These are phyloP conservation scores for Carex scoparia DNA, from an alignment of 176 grass and related monocot genomes.

Conservation along the genomic window DNA sequence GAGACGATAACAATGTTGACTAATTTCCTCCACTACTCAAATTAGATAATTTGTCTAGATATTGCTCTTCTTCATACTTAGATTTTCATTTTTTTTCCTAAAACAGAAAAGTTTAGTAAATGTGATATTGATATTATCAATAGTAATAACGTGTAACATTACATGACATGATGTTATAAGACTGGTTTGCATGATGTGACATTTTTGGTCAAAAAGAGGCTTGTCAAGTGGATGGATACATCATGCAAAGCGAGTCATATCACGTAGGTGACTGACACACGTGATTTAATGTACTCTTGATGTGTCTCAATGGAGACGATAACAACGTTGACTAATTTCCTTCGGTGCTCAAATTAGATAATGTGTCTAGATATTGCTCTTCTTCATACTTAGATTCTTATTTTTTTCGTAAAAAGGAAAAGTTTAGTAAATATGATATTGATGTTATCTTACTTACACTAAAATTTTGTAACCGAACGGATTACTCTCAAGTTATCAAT, in stretches of 20 bases:
- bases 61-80: background rate
- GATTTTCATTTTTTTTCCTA: background rate
- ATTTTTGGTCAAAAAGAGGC: too few relatives aligned
- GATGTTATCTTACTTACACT: background rate
- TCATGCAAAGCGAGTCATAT: too few relatives aligned
- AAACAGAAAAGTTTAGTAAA: background rate
- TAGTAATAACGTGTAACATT: too few relatives aligned
- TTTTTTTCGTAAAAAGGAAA: background rate
- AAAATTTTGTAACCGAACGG: background rate
- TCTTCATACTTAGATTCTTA: background rate
- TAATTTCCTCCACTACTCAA: too few relatives aligned
- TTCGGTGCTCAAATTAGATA: background rate
- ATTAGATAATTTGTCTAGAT: background rate
- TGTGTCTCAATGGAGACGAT: too few relatives aligned
- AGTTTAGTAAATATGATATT: background rate
- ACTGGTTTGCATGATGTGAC: too few relatives aligned
- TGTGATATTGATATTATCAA: background rate
- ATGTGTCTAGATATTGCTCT: background rate
- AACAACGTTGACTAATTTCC: too few relatives aligned
- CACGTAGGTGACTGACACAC: too few relatives aligned
- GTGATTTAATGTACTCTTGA: too few relatives aligned
- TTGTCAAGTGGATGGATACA: too few relatives aligned
- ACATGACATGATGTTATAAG: too few relatives aligned
- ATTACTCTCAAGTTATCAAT: background rate
- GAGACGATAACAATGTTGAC: too few relatives aligned